A percentile compares a stretch with the other conserved stretches of the same genome.
Evolutionary conservation across 768 basidiomycete species (phyloP).

Genomic region (Collybia mongolica): DNA sequence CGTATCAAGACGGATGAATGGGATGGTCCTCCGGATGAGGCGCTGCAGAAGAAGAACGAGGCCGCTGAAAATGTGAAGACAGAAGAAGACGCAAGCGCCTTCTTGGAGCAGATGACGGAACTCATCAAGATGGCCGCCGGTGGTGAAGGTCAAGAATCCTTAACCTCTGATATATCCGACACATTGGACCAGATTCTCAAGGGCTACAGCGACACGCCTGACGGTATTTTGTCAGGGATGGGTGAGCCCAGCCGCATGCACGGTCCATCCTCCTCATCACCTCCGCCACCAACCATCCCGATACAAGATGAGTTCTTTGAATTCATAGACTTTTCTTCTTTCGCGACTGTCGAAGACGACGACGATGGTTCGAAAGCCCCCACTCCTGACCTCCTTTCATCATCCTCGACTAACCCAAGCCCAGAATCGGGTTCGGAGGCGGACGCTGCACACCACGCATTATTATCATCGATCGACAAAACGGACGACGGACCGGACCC

Average conservation of each 20-base stretch:
- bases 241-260: conserved; percentile 26
- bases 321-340: conserved; percentile 71
- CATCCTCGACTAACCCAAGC: conserved; percentile 74
- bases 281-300: conserved; percentile 22
- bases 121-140: conserved; percentile 53
- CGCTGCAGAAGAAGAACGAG: conserved; percentile 40
- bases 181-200: conserved; percentile 66
- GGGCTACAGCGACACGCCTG: conserved; percentile 44
- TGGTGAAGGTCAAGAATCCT: conserved; percentile 41
- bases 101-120: conserved; percentile 65
- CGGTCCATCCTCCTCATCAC: conserved; percentile 3
- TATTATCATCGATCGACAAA: conserved; percentile 48
- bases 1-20: conserved; percentile 70
- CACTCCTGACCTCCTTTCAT: conserved; percentile 70
- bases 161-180: conserved; percentile 52
- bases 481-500: conserved; percentile 53
- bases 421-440: conserved; percentile 72
- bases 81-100: conserved; percentile 61
- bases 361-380: conserved; percentile 60
- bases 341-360: conserved; percentile 56
- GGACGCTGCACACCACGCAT: conserved; percentile 45
- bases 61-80: conserved; percentile 54
- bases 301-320: conserved; percentile 52
- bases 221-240: conserved; percentile 34
- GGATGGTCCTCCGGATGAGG: conserved; percentile 59